Base-by-base conservation (phyloP, 192 early-diverging fungal species). In the Coemansia sp. region DNA sequence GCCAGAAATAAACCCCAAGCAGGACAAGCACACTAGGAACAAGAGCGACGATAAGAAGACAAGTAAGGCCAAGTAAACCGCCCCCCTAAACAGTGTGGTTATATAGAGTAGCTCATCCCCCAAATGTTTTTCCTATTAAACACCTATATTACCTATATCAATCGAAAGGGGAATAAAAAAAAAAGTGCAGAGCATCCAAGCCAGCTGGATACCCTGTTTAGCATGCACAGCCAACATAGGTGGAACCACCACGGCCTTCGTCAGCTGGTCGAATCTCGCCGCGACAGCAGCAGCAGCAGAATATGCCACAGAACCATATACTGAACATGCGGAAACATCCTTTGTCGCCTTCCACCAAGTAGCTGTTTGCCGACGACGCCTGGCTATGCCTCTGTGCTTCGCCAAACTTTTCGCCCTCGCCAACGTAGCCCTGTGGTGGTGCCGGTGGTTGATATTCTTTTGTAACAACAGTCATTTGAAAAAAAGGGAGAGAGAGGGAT, bases 221-320 rank as follows among this genome's bases (percentile, higher is more conserved):
- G 55, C 40, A 70, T 8, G 41, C 68, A 32, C 68, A 70, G 1
- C 68, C 74, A 5, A 63, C 34, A 24, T 70, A 69, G 3, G 48
- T 9, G 7, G 61, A 63, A 7, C 76, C 71, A 19, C 76, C 76
- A 24, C 76, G 76, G 29, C 63, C 38, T 7, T 51, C 62, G 39
- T 61, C 70, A 5, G 59, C 64, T n/a, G 76, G 39, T 22, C 36
- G 56, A 2, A 64, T 68, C 19, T 74, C 72, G 55, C 72, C 56
- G 6, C 46, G 53, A 31, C 72, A 80, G 63, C 76, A 74, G 64
- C 77, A 78, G 61, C 76, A 78, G 62, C 58, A 71, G n/a, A 62
- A 55, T 11, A 38, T 10, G 17, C 58, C 63, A 38, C 72, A 74
- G 48, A 50, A 67, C 72, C 69, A 67, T 11, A 80, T 75, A 46